Evolutionary conservation across 768 basidiomycete genomes (phyloP).

Genomic region (Inosperma sp.): DNA sequence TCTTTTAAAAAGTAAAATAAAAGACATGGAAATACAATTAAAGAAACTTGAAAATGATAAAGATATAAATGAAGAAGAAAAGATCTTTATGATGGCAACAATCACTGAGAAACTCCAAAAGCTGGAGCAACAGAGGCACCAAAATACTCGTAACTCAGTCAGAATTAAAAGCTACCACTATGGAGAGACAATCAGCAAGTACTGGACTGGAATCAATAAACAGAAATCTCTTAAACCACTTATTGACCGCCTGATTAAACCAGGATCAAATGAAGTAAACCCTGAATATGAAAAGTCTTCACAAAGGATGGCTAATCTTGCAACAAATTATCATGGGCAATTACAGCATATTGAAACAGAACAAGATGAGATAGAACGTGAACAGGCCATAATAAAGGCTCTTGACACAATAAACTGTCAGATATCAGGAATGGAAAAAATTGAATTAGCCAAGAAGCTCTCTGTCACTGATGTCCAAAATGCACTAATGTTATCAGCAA

Average conservation of each 20-base stretch:
- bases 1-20: neutral
- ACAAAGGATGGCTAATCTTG: slow-evolving; percentile 30
- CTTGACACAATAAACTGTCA: neutral
- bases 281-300: slow-evolving; percentile 20
- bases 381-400: neutral
- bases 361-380: slow-evolving; percentile 2
- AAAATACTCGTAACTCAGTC: neutral
- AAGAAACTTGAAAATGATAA: neutral
- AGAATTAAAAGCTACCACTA: slow-evolving; percentile 4
- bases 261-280: neutral
- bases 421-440: neutral
- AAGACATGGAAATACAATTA: neutral
- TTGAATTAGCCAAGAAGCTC: neutral
- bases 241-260: neutral
- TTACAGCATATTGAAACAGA: slow-evolving; percentile 21
- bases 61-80: neutral
- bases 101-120: slow-evolving; percentile 2
- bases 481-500: neutral
- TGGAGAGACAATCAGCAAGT: too few species aligned
- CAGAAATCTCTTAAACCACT: slow-evolving; percentile 6
- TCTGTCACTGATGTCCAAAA: neutral
- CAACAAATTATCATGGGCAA: slow-evolving; percentile 24
- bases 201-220: slow-evolving; percentile 1
- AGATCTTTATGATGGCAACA: neutral
- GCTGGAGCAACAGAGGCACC: neutral